Percentiles rank a stretch among this genome's conserved stretches.
Evolutionary conservation across 225 moss, liverwort and hornwort species (phyloP).

Genomic region (Ulota crispa): DNA sequence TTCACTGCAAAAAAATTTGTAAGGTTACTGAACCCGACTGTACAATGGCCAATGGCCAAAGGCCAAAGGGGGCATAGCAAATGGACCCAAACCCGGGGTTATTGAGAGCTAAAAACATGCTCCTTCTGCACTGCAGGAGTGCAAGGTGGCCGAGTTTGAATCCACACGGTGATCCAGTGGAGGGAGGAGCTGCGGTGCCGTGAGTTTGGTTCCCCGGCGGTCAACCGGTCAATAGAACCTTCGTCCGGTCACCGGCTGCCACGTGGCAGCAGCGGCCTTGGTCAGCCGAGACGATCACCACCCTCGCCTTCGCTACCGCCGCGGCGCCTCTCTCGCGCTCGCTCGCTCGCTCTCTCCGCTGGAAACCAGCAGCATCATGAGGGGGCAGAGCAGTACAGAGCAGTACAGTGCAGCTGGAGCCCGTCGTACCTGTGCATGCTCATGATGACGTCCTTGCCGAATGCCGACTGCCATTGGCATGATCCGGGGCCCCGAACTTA

Average conservation of each 20-base stretch:
- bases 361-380: neutral
- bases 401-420: neutral
- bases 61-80: no score
- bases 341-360: no score
- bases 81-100: no score
- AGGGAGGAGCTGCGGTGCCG: neutral
- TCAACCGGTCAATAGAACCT: neutral
- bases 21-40: no score
- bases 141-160: no score
- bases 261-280: no score
- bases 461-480: slow-evolving; percentile 4
- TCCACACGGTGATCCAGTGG: neutral
- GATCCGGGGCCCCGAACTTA: neutral
- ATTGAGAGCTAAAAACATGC: no score
- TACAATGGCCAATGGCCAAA: no score
- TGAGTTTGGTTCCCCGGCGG: neutral
- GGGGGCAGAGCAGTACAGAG: neutral
- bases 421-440: neutral
- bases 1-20: no score
- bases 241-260: neutral
- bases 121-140: no score
- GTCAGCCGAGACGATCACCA: neutral
- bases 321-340: no score
- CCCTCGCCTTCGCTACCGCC: neutral
- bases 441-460: slow-evolving; percentile 12